Evolutionary conservation across 345 rosid species (phyloP), one percentile per base, ranked within the genome.

Genomic region (Acer negundo): DNA sequence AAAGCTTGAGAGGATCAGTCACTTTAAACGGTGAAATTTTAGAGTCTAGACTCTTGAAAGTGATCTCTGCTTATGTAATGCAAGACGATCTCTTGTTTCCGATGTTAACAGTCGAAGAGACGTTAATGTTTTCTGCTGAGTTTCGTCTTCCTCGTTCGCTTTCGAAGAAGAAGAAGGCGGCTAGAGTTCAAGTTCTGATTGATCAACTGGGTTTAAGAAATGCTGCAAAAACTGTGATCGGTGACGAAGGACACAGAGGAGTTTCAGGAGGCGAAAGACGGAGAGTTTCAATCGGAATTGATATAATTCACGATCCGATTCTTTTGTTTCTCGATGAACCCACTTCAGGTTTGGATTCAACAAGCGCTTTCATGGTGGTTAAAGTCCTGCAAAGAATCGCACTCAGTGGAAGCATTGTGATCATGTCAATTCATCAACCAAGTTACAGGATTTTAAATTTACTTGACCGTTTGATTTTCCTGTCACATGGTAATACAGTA

Each of bases 51-150:
- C 81, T 96, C 15, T 80, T 88, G 89, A 96, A 89, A 84, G 91
- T 91, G 67, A 96, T 96, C 23, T 96, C 99, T 0, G 98, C 98
- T 47, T 96, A 96, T 70, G 99, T 96, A 3, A 92, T 91, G 98
- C 99, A 95, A 76, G 98, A 95, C 51, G 99, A 95, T 77, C 93
- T 95, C 28, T 81, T 96, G 58, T 96, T 94, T 56, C 99, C 99
- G 0, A 96, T 95, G 99, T 85, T 95, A 11, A 95, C 99, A 0
- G 97, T 95, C 12, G 94, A 95, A 64, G 99, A 95, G 79, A 95
- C 99, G 1, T 80, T 95, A 35, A 93, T 92, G 98, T 93, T 95
- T 80, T 87, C 99, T 0, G 98, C 98, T 3, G 99, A 93, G 84
- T 95, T 95, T 84, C 80, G 98, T 80, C 97, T 95, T 51, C 99